Evolutionary conservation across 306 rosid species (phyloP).

Genomic region (Cucurbita maxima): DNA sequence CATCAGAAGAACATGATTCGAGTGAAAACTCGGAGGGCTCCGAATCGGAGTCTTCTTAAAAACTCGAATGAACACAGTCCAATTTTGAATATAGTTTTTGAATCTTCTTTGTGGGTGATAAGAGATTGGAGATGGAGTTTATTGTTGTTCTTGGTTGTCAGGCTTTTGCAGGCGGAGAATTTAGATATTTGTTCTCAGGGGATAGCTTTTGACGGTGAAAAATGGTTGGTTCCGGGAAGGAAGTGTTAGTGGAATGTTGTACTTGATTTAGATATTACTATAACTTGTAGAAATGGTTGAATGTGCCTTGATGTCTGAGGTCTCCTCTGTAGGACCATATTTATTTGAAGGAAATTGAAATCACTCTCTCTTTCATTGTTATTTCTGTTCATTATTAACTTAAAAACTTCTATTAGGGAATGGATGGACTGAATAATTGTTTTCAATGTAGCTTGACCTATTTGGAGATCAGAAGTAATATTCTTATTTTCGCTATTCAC

Average conservation of each 20-base stretch:
- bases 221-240: not conserved
- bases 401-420: not conserved
- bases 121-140: not conserved
- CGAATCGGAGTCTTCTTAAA: constrained; percentile 27
- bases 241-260: not conserved
- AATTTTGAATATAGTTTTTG: constrained; percentile 1
- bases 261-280: not conserved
- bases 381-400: not conserved
- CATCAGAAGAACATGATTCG: constrained; percentile 25
- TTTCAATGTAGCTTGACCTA: not conserved
- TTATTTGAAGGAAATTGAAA: not conserved
- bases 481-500: no score
- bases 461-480: not conserved
- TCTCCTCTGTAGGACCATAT: not conserved
- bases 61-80: not conserved
- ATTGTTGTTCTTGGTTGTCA: not conserved
- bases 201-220: not conserved
- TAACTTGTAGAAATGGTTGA: not conserved
- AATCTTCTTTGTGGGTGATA: not conserved
- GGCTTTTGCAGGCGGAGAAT: not conserved
- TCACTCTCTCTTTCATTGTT: not conserved
- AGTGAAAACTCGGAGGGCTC: constrained; percentile 19
- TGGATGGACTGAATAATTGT: not conserved
- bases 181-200: not conserved
- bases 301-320: not conserved